These are phyloP conservation scores for Austroboletus festivus DNA, from an alignment of 768 basidiomycete species.

Conservation along the genomic window DNA sequence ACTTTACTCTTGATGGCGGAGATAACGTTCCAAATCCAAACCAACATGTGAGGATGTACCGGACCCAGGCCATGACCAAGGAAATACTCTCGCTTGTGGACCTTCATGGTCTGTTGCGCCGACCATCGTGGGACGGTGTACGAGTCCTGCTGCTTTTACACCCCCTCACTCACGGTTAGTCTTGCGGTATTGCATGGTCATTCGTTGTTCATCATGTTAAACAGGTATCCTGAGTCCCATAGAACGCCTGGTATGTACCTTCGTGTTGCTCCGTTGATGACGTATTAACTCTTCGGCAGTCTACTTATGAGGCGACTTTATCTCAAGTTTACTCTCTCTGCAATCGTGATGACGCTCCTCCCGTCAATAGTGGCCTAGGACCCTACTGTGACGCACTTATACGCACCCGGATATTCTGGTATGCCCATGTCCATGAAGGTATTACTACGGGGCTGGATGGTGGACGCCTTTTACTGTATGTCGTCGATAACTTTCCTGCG, in stretches of 20 bases:
- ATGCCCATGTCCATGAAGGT: conserved; percentile 82
- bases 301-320: conserved; percentile 76
- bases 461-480: conserved; percentile 80
- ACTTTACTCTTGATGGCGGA: conserved; percentile 17
- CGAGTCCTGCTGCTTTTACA: conserved; percentile 73
- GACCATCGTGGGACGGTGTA: conserved; percentile 85
- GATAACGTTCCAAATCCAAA: conserved; percentile 34
- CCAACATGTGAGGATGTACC: conserved; percentile 47
- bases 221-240: conserved; percentile 28
- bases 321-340: conserved; percentile 82
- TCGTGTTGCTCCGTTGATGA: background rate
- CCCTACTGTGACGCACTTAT: conserved; percentile 58
- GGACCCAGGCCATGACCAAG: conserved; percentile 64
- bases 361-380: conserved; percentile 47
- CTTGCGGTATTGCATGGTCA: background rate
- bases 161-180: conserved; percentile 80
- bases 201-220: conserved; percentile 5
- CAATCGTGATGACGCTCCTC: conserved; percentile 43
- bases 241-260: conserved; percentile 21
- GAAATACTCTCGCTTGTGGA: conserved; percentile 82
- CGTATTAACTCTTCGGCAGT: conserved; percentile 33
- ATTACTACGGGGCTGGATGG: conserved; percentile 79
- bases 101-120: conserved; percentile 70
- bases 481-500: background rate
- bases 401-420: conserved; percentile 86